Percentiles rank a stretch among this genome's conserved stretches.
phyloP scores from a whole-genome alignment of 2,329 filamentous ascomycete species.

The Arachnomyces sp. region DNA sequence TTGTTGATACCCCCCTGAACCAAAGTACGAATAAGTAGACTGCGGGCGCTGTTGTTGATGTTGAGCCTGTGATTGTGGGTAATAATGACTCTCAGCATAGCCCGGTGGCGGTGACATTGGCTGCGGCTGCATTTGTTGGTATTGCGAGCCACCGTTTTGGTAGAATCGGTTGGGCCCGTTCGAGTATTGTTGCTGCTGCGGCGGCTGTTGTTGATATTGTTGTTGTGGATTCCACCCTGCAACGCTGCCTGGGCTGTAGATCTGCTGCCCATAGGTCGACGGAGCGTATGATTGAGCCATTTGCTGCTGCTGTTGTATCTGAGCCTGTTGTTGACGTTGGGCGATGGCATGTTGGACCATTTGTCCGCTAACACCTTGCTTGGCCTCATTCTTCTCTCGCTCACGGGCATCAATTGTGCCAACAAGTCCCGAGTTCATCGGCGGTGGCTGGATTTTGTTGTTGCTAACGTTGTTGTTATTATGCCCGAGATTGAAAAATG shows the following conservation, averaged over 20 bases:
- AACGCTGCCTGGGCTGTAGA: conserved; percentile 1
- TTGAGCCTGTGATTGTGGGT: not conserved
- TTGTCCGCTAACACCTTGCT: conserved; percentile 59
- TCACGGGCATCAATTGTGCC: conserved; percentile 74
- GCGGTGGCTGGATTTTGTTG: conserved; percentile 42
- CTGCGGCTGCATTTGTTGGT: conserved; percentile 6
- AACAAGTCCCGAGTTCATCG: conserved; percentile 55
- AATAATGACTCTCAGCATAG: conserved; percentile 5
- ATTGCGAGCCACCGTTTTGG: too few relatives aligned
- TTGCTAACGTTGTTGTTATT: conserved; percentile 23
- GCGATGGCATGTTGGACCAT: conserved; percentile 66
- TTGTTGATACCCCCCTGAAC: too few relatives aligned
- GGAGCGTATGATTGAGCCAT: conserved; percentile 16
- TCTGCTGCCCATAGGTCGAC: conserved; percentile 11
- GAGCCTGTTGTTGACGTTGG: conserved; percentile 53
- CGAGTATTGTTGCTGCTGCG: conserved; percentile 5
- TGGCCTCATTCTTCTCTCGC: conserved; percentile 64
- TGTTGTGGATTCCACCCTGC: conserved; percentile 7
- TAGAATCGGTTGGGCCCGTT: not conserved
- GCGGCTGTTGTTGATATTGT: conserved; percentile 10
- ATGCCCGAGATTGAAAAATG: conserved; percentile 58
- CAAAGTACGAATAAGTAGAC: too few relatives aligned
- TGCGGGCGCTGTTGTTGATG: too few relatives aligned
- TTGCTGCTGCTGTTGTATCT: conserved; percentile 34
- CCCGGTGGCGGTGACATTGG: conserved; percentile 2